Conservation (phyloP, 2,329 filamentous ascomycete genomes). For the Ceratocystis huliohia region DNA sequence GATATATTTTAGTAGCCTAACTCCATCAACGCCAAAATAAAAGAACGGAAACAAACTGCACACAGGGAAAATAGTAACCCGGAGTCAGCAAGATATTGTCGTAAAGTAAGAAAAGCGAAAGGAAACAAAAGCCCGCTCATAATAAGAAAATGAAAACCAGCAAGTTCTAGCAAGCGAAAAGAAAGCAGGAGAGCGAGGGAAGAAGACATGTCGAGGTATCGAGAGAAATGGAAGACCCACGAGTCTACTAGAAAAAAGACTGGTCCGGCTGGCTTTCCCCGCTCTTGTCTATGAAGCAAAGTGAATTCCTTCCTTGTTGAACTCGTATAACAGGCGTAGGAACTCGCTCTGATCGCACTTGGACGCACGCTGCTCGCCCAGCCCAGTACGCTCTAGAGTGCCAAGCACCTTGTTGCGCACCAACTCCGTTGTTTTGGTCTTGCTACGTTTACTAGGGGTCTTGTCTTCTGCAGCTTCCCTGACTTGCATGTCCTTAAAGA, state of each 20-base stretch:
- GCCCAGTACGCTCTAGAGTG: slow-evolving; percentile 67
- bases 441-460: slow-evolving; percentile 58
- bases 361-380: slow-evolving; percentile 69
- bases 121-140: background rate
- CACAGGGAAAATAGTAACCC: background rate
- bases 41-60: slow-evolving; percentile 43
- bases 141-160: slow-evolving; percentile 1
- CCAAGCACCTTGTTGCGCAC: slow-evolving; percentile 79
- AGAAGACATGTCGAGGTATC: background rate
- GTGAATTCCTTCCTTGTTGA: slow-evolving; percentile 87
- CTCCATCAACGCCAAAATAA: slow-evolving; percentile 69
- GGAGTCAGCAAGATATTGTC: background rate
- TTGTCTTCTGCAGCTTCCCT: slow-evolving; percentile 32
- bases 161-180: background rate
- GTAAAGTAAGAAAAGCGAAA: background rate
- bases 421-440: slow-evolving; percentile 65
- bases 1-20: slow-evolving; percentile 7
- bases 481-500: slow-evolving; percentile 58
- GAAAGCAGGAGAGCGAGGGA: background rate
- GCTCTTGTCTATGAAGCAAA: slow-evolving; percentile 39
- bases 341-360: slow-evolving; percentile 93
- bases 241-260: background rate
- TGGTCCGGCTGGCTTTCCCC: background rate
- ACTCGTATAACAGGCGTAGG: slow-evolving; percentile 62
- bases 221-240: background rate